phyloP scores from a whole-genome alignment of 306 rosid genomes.

The Pachyrhizus erosus region DNA sequence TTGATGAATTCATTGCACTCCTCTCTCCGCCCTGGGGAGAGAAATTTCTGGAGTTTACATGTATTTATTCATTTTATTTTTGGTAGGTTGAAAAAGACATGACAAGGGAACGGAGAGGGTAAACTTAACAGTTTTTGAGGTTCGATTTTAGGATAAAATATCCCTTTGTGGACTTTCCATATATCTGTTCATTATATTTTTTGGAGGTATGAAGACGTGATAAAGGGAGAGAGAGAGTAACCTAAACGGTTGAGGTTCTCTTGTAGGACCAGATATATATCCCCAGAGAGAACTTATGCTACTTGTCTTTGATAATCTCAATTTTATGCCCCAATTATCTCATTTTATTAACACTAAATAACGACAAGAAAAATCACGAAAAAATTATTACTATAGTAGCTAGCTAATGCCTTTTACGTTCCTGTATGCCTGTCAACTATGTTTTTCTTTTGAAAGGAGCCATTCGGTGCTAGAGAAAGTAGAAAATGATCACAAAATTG shows the following conservation, averaged over 20 bases:
- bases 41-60: slow-evolving; percentile 12
- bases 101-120: background rate
- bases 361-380: background rate
- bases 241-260: background rate
- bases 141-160: background rate
- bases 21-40: background rate
- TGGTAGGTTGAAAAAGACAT: background rate
- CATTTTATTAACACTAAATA: background rate
- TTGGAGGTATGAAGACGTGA: background rate
- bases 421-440: background rate
- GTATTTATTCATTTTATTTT: slow-evolving; percentile 15
- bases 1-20: slow-evolving; percentile 21
- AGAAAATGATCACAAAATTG: background rate
- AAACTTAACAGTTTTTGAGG: background rate
- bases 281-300: background rate
- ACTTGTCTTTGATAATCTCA: background rate
- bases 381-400: background rate
- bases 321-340: background rate
- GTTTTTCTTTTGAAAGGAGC: background rate
- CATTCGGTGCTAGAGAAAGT: background rate
- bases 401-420: background rate
- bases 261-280: background rate
- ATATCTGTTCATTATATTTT: background rate
- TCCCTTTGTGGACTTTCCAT: background rate
- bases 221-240: background rate